A percentile compares a stretch with the other conserved stretches of the same genome.
These are phyloP conservation scores for Sarocladium kiliense DNA, from an alignment of 2,329 filamentous ascomycete species.

Conservation along the genomic window DNA sequence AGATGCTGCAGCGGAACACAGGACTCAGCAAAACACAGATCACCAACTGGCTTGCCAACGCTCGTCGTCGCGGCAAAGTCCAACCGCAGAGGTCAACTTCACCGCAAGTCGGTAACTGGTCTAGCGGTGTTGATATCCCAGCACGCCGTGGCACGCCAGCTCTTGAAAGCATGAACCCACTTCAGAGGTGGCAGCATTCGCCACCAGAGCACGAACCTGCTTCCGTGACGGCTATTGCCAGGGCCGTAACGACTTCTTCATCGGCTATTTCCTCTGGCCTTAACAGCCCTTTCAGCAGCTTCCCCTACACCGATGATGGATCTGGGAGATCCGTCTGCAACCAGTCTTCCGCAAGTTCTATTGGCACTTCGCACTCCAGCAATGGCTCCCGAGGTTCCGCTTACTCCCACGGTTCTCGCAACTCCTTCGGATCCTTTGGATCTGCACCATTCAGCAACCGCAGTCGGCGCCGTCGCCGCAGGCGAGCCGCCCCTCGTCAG, in stretches of 20 bases:
- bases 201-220: conserved; percentile 57
- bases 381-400: conserved; percentile 53
- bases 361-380: conserved; percentile 57
- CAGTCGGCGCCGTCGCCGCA: conserved; percentile 44
- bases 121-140: conserved; percentile 58
- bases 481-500: conserved; percentile 31
- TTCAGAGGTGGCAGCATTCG: conserved; percentile 55
- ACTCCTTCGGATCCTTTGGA: conserved; percentile 48
- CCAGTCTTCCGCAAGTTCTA: conserved; percentile 54
- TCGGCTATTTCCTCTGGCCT: conserved; percentile 48
- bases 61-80: conserved; percentile 75
- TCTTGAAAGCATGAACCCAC: conserved; percentile 48
- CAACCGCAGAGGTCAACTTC: conserved; percentile 59
- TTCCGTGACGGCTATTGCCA: conserved; percentile 52
- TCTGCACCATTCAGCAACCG: conserved; percentile 37
- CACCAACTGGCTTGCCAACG: conserved; percentile 89
- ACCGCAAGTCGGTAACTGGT: conserved; percentile 57
- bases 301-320: conserved; percentile 56
- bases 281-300: conserved; percentile 52
- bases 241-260: conserved; percentile 49
- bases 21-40: conserved; percentile 81
- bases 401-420: conserved; percentile 53
- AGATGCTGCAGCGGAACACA: conserved; percentile 70
- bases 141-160: conserved; percentile 51
- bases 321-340: conserved; percentile 53